Evolutionary conservation across 164 flowering plant genomes (phyloP), one percentile per base, ranked within the genome.

Genomic region (Sedum album): DNA sequence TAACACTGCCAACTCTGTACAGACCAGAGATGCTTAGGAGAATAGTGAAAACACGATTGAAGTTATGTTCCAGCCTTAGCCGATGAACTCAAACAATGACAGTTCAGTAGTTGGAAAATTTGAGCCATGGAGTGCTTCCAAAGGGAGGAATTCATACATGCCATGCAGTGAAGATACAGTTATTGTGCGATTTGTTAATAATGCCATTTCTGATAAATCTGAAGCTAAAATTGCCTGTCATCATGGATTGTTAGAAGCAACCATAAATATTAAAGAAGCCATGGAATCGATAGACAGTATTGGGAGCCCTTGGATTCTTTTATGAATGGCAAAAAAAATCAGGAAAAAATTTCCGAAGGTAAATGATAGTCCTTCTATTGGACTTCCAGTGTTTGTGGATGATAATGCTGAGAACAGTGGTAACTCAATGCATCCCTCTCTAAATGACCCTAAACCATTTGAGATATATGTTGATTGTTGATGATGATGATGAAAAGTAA

Each of bases 211-310:
- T 70, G 93, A 91, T 57, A 85, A 83, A 69, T 82, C 92, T 66
- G 86, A 81, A 76, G 81, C 90, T 49, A 97, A 91, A 80, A 84
- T 86, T 82, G 88, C 92, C 44, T 84, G 93, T 67, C 98, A 94
- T 77, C 99, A 88, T 76, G 99, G 99, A 57, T 76, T 94, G 60
- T 90, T 94, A 60, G 99, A 94, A 53, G 97, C 97, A 51, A 91
- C 96, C 11, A 81, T 94, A 72, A 88, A 91, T 75, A 82, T 82
- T 77, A 94, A 83, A 77, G 98, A 94, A 74, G 99, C 95, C 48
- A 86, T 88, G 86, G 79, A 84, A 76, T 93, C 79, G n/a, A 91
- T 60, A 82, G 71, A 85, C 91, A 91, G 99, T 94, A 91, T 76
- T 73, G 78, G 66, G 94, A 91, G 68, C 97, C 99, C 46, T 26